These are phyloP conservation scores for Penicillium herquei DNA, from an alignment of 495 filamentous ascomycete genomes.

Conservation along the genomic window DNA sequence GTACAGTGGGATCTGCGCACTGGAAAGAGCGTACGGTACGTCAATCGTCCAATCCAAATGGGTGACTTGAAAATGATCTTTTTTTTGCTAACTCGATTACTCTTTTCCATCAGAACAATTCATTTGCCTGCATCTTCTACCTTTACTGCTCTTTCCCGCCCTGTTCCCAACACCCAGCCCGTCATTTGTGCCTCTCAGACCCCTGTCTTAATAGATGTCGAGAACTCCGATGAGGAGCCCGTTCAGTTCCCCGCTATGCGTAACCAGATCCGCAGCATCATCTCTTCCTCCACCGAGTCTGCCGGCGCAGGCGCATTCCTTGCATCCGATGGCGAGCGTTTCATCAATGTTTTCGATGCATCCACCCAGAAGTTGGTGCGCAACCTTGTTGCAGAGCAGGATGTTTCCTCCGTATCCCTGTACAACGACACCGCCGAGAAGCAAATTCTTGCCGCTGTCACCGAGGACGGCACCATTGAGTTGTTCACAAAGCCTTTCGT, in stretches of 20 bases:
- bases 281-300: slow-evolving; percentile 39
- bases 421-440: slow-evolving; percentile 31
- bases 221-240: slow-evolving; percentile 38
- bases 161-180: slow-evolving; percentile 39
- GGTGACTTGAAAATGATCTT: too few relatives aligned
- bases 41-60: not conserved
- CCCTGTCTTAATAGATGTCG: slow-evolving; percentile 49
- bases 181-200: slow-evolving; percentile 58
- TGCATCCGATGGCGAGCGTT: slow-evolving; percentile 54
- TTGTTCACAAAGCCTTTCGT: slow-evolving; percentile 56
- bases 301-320: slow-evolving; percentile 36
- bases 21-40: slow-evolving; percentile 47
- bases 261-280: slow-evolving; percentile 50
- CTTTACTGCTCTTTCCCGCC: slow-evolving; percentile 41
- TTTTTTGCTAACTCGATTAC: slow-evolving; percentile 2
- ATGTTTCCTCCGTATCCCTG: slow-evolving; percentile 42
- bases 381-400: slow-evolving; percentile 53
- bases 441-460: slow-evolving; percentile 50
- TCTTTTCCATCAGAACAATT: slow-evolving; percentile 36
- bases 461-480: slow-evolving; percentile 55
- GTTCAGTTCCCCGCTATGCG: slow-evolving; percentile 52
- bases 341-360: slow-evolving; percentile 54
- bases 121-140: slow-evolving; percentile 44
- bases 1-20: slow-evolving; percentile 59
- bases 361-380: slow-evolving; percentile 43